Percentiles rank a stretch among this genome's conserved stretches.
Conservation (phyloP, 148 eudicot genomes). For the Vaccinium macrocarpon region DNA sequence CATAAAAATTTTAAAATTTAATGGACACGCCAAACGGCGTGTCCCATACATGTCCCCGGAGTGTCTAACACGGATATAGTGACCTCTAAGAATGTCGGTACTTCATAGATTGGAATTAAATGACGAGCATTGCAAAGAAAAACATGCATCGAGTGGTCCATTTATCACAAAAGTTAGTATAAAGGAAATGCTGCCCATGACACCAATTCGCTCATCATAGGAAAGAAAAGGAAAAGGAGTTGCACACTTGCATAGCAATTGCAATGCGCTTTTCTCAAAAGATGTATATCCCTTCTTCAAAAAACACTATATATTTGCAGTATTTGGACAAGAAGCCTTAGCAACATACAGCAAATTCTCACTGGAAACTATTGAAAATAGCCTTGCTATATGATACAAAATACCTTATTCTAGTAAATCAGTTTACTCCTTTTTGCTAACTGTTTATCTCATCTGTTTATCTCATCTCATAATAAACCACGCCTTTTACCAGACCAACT, state of each 20-base stretch:
- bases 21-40: no score
- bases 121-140: neutral
- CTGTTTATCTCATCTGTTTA: neutral
- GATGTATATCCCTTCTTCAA: neutral
- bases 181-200: neutral
- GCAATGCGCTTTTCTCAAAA: neutral
- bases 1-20: no score
- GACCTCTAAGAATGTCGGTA: no score
- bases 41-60: no score
- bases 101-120: no score
- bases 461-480: neutral
- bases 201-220: neutral
- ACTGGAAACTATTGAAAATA: neutral
- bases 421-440: conserved; percentile 1
- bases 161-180: neutral
- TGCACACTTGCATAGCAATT: neutral
- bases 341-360: neutral
- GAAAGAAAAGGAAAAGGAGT: neutral
- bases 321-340: neutral
- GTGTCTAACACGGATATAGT: no score
- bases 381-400: neutral
- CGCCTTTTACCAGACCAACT: neutral
- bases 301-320: neutral
- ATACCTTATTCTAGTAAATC: neutral
- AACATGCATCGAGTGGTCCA: neutral